Conservation (phyloP, 2,329 filamentous ascomycete species). For the Arthroderma sp. region DNA sequence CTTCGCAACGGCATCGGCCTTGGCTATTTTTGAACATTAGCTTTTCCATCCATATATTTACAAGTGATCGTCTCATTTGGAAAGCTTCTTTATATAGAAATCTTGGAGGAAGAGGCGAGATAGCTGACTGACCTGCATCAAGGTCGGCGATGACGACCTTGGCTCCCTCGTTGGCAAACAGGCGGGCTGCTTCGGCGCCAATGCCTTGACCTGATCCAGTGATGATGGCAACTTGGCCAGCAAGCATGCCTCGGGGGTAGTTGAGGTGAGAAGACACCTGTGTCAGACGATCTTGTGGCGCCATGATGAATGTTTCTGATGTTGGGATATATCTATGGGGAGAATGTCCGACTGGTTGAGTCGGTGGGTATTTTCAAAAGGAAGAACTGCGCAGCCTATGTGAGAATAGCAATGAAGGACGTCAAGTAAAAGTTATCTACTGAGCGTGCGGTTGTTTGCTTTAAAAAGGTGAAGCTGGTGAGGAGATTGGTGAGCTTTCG, state of each 20-base stretch:
- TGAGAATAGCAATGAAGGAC: too few relatives aligned
- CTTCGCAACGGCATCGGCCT: slow-evolving; percentile 54
- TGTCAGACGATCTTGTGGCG: slow-evolving; percentile 44
- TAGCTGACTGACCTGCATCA: slow-evolving; percentile 45
- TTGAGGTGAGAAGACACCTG: slow-evolving; percentile 71
- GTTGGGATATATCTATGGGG: too few relatives aligned
- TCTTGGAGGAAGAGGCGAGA: background rate
- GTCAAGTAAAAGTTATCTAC: too few relatives aligned
- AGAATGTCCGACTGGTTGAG: too few relatives aligned
- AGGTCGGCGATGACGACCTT: slow-evolving; percentile 76
- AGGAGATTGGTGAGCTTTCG: too few relatives aligned
- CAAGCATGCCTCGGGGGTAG: slow-evolving; percentile 65
- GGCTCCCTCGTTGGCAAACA: slow-evolving; percentile 80
- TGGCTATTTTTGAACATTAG: slow-evolving; percentile 36
- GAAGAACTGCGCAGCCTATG: too few relatives aligned
- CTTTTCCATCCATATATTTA: background rate
- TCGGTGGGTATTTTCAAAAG: too few relatives aligned
- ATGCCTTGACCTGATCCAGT: slow-evolving; percentile 81
- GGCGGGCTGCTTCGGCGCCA: slow-evolving; percentile 65
- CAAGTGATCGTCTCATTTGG: too few relatives aligned
- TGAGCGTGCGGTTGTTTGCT: too few relatives aligned
- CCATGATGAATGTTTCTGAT: slow-evolving; percentile 16
- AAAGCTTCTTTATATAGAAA: background rate
- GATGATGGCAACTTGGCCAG: slow-evolving; percentile 72
- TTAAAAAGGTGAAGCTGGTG: too few relatives aligned